Conservation (phyloP, 495 filamentous ascomycete species). For the Mytilinidion resinicola region DNA sequence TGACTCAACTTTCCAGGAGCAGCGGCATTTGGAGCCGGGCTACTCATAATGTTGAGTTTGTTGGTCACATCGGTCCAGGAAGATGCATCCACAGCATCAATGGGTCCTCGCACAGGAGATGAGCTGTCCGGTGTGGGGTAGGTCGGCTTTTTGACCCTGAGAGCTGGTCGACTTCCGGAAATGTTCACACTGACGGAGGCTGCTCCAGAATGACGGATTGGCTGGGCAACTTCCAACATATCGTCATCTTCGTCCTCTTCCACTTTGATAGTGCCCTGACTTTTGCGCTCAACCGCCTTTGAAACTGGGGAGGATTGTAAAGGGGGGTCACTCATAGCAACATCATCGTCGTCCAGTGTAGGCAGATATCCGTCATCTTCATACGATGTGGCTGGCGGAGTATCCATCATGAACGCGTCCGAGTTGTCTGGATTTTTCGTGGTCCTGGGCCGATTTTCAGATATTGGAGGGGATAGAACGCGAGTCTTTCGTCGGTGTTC, state of each 20-base stretch:
- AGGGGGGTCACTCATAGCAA: constrained; percentile 75
- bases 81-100: constrained; percentile 66
- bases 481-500: constrained; percentile 71
- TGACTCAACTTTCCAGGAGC: constrained; percentile 72
- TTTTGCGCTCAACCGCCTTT: constrained; percentile 72
- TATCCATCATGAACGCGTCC: constrained; percentile 42
- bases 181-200: constrained; percentile 73
- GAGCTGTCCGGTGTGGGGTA: constrained; percentile 67
- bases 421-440: constrained; percentile 38
- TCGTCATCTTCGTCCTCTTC: constrained; percentile 67
- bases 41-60: constrained; percentile 78
- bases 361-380: constrained; percentile 49
- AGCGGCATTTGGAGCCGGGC: constrained; percentile 53
- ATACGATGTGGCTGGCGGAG: constrained; percentile 36
- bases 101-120: constrained; percentile 58
- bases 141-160: constrained; percentile 63
- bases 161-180: constrained; percentile 70
- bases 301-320: constrained; percentile 78
- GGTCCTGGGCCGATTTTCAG: constrained; percentile 33
- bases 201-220: constrained; percentile 56
- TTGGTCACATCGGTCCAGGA: constrained; percentile 82
- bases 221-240: constrained; percentile 77
- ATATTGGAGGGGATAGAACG: constrained; percentile 66
- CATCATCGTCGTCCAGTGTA: constrained; percentile 57
- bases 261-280: constrained; percentile 48